Percentiles rank a stretch among this genome's conserved stretches.
These are phyloP conservation scores for Kodamaea leandrae DNA, from an alignment of 805 yeast species.

Conservation along the genomic window DNA sequence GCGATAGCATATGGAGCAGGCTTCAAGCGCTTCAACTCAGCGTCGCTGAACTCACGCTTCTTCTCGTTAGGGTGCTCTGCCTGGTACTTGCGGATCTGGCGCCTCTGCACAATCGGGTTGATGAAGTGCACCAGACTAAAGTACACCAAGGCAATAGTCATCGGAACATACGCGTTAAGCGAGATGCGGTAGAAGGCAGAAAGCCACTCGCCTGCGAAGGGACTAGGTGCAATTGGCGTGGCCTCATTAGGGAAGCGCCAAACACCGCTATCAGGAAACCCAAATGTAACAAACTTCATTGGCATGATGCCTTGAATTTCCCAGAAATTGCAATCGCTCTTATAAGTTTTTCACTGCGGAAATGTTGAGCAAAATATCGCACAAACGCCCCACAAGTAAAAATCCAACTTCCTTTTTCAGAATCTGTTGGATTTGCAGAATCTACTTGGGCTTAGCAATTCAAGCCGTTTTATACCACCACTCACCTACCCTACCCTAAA, in stretches of 20 bases:
- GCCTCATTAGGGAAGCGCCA: constrained; percentile 30
- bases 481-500: too few relatives aligned
- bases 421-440: too few relatives aligned
- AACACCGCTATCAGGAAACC: constrained; percentile 33
- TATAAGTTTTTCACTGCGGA: too few relatives aligned
- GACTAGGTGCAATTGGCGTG: constrained; percentile 33
- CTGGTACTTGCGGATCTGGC: constrained; percentile 40
- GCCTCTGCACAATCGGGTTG: constrained; percentile 46
- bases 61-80: constrained; percentile 21
- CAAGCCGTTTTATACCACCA: too few relatives aligned
- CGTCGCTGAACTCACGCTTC: constrained; percentile 16
- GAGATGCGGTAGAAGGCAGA: constrained; percentile 37
- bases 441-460: too few relatives aligned
- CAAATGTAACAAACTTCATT: constrained; percentile 26
- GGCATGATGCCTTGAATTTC: too few relatives aligned
- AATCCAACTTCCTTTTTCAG: too few relatives aligned
- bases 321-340: too few relatives aligned
- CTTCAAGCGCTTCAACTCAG: constrained; percentile 37
- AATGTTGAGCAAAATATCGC: constrained; percentile 2
- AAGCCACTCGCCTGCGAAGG: constrained; percentile 31
- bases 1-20: constrained; percentile 56
- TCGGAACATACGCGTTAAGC: constrained; percentile 52
- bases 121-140: constrained; percentile 55
- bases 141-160: constrained; percentile 56
- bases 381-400: too few relatives aligned